Percentiles rank a stretch among this genome's conserved stretches.
Evolutionary conservation across 225 moss, liverwort and hornwort species (phyloP).

Genomic region (Climacium dendroides): DNA sequence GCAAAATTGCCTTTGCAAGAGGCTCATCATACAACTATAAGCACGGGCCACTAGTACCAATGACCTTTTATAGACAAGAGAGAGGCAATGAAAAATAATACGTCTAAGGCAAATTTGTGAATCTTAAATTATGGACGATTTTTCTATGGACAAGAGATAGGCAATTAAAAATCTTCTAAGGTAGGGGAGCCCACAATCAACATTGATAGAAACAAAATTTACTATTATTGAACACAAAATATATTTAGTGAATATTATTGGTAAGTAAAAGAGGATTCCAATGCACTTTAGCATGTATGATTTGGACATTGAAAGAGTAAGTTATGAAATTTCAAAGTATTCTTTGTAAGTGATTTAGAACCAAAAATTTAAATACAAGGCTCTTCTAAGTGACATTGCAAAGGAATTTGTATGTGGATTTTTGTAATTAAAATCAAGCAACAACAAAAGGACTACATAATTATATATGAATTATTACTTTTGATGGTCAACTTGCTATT

Average conservation of each 20-base stretch:
- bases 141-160: background rate
- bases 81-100: too few species aligned
- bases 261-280: background rate
- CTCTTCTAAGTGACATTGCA: fast-evolving
- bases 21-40: too few species aligned
- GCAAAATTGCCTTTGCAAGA: too few species aligned
- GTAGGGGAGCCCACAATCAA: fast-evolving
- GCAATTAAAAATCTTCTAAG: background rate
- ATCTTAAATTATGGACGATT: too few species aligned
- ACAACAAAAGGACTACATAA: too few species aligned
- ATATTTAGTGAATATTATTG: background rate
- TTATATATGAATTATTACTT: background rate
- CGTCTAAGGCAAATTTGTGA: too few species aligned
- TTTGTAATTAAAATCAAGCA: too few species aligned
- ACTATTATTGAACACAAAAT: background rate
- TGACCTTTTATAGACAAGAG: too few species aligned
- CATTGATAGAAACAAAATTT: too few species aligned
- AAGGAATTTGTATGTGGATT: background rate
- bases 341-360: background rate
- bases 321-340: too few species aligned
- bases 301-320: background rate
- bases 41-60: too few species aligned
- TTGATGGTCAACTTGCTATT: background rate
- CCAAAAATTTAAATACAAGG: fast-evolving
- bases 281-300: background rate